Evolutionary conservation across 2,329 filamentous ascomycete species (phyloP), one percentile per base, ranked within the genome.

Genomic region (Ampelomyces quisqualis): DNA sequence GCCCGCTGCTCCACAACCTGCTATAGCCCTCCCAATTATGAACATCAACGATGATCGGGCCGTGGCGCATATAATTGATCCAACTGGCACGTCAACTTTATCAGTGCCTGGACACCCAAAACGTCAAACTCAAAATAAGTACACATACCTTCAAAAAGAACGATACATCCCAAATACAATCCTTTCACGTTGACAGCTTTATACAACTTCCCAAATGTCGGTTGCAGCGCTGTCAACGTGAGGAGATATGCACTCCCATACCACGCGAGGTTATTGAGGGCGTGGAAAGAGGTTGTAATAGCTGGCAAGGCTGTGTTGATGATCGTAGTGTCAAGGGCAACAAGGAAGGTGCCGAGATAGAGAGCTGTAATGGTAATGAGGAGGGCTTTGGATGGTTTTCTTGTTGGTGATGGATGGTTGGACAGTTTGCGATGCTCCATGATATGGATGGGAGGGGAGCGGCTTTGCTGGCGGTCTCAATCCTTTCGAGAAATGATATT

Each of bases 201-300:
- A 52, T 71, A 73, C n/a, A 57, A 3, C 35, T 66, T 68, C 29
- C 68, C 68, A 45, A 61, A 69, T 42, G 69, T 15, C 62, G 62
- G 49, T 67, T 68, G 40, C 33, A 60, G 27, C 19, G 47, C 46
- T 34, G 59, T 39, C 27, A 54, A 18, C 6, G 58, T 57, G 3
- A 67, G 39, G 11, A 65, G 43, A 40, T 65, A 67, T 6, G 52
- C 46, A 5, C 42, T 44, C 3, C 46, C 53, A 53, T 69, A 70
- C 69, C 69, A 71, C 8, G 61, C 65, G 2, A 70, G 54, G 22
- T 69, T 58, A 34, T 65, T 51, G 7, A 71, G 57, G 7, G 61
- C 40, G 6, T 67, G 32, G 50, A 70, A 72, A 7, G 69, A 40
- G 43, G 70, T 60, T 2, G 69, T 70, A 38, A 73, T 72, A n/a